These are phyloP conservation scores for Pulicaria dysenterica DNA, from an alignment of 129 eudicot species.

Conservation along the genomic window DNA sequence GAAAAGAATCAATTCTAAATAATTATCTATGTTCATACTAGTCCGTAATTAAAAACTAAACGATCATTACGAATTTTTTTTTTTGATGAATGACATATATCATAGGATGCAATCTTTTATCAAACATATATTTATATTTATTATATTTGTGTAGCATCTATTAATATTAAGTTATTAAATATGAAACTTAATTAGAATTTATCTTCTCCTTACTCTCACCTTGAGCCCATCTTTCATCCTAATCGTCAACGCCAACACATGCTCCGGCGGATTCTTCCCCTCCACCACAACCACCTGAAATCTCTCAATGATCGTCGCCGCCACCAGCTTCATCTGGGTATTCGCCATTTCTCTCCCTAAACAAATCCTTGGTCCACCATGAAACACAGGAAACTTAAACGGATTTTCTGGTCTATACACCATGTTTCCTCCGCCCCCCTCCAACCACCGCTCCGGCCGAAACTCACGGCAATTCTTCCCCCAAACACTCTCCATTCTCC, in stretches of 20 bases:
- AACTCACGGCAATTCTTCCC: conserved; percentile 67
- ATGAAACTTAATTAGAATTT: no score
- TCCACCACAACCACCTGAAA: conserved; percentile 47
- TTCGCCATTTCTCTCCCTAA: conserved; percentile 87
- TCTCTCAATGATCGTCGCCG: conserved; percentile 57
- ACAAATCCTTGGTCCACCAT: conserved; percentile 80
- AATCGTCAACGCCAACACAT: conserved; percentile 62
- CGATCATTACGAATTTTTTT: no score
- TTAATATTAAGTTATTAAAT: no score
- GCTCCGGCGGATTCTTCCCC: conserved; percentile 50
- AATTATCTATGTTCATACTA: no score
- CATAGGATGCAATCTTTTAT: no score
- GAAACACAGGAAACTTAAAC: conserved; percentile 67
- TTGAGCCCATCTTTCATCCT: conserved; percentile 73
- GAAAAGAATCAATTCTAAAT: no score
- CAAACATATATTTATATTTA: no score
- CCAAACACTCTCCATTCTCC: conserved; percentile 81
- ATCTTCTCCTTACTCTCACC: conserved; percentile 44
- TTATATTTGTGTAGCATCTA: no score
- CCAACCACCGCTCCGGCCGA: conserved; percentile 82
- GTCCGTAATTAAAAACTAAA: no score
- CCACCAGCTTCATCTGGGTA: conserved; percentile 85
- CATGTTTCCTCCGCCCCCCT: conserved; percentile 32
- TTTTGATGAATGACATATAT: no score
- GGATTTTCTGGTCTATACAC: conserved; percentile 46